These are phyloP conservation scores for Cotoneaster glaucophyllus DNA, from an alignment of 306 rosid species.

Conservation along the genomic window DNA sequence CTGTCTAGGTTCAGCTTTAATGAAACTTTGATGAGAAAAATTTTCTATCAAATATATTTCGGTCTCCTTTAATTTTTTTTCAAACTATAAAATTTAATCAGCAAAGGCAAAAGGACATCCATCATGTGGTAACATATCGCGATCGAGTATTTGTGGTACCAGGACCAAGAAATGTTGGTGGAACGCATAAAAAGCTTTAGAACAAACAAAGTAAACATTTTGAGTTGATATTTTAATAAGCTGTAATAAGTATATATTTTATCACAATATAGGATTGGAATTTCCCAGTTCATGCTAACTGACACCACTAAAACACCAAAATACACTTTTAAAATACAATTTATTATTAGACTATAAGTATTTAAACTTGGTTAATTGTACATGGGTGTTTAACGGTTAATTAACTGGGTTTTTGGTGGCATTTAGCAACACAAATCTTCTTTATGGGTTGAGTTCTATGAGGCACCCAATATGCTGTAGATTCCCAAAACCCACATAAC, in stretches of 20 bases:
- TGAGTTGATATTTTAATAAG: neutral
- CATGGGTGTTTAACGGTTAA: neutral
- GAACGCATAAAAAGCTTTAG: neutral
- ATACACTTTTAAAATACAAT: neutral
- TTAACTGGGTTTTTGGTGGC: neutral
- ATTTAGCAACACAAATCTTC: neutral
- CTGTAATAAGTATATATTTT: neutral
- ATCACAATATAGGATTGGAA: neutral
- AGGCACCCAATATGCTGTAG: neutral
- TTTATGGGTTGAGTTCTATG: neutral
- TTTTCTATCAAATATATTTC: neutral
- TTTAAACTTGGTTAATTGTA: neutral
- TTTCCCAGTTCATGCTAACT: neutral
- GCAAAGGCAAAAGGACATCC: neutral
- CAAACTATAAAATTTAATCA: neutral
- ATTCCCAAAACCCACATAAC: neutral
- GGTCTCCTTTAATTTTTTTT: neutral
- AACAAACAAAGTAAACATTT: slow-evolving; percentile 1
- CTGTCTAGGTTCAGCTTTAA: neutral
- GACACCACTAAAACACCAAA: slow-evolving; percentile 5
- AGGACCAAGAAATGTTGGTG: neutral
- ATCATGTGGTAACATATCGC: neutral
- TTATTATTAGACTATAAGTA: neutral
- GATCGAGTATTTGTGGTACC: neutral
- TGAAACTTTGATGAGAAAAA: neutral